phyloP scores from a whole-genome alignment of 345 rosid genomes.

The Pistacia integerrima region DNA sequence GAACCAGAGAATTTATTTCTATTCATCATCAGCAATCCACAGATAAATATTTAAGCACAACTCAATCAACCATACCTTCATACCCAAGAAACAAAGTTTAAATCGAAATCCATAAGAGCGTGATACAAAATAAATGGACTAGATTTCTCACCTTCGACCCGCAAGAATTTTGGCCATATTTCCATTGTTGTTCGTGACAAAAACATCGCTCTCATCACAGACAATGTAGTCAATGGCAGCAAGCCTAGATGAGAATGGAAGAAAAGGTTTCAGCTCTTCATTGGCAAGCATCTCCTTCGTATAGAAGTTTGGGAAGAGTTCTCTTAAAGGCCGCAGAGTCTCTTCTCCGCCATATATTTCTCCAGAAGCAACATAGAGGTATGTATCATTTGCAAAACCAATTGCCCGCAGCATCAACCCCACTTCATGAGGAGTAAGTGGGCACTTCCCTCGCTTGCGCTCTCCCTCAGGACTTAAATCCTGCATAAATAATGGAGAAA shows the following conservation, averaged over 20 bases:
- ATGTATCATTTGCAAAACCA: conserved; percentile 85
- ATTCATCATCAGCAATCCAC: background rate
- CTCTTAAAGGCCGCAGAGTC: conserved; percentile 80
- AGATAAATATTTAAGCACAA: background rate
- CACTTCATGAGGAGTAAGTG: conserved; percentile 94
- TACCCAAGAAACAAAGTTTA: background rate
- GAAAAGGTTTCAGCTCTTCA: conserved; percentile 73
- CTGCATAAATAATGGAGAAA: conserved; percentile 38
- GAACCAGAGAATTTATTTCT: background rate
- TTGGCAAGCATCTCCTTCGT: conserved; percentile 91
- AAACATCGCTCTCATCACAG: conserved; percentile 93
- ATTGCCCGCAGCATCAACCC: conserved; percentile 96
- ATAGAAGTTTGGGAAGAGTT: conserved; percentile 90
- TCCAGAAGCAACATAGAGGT: conserved; percentile 94
- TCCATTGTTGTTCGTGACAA: conserved; percentile 93
- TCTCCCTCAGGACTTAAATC: conserved; percentile 86
- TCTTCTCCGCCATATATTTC: conserved; percentile 98
- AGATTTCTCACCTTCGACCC: conserved; percentile 80
- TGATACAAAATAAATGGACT: conserved; percentile 6
- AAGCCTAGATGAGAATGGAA: conserved; percentile 84
- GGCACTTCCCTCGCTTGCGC: conserved; percentile 94
- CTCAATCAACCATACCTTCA: background rate
- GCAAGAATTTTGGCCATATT: conserved; percentile 99
- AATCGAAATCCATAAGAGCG: background rate
- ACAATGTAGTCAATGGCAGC: conserved; percentile 94